phyloP scores from a whole-genome alignment of 176 grass and related monocot species.

The Neostapfia colusana region DNA sequence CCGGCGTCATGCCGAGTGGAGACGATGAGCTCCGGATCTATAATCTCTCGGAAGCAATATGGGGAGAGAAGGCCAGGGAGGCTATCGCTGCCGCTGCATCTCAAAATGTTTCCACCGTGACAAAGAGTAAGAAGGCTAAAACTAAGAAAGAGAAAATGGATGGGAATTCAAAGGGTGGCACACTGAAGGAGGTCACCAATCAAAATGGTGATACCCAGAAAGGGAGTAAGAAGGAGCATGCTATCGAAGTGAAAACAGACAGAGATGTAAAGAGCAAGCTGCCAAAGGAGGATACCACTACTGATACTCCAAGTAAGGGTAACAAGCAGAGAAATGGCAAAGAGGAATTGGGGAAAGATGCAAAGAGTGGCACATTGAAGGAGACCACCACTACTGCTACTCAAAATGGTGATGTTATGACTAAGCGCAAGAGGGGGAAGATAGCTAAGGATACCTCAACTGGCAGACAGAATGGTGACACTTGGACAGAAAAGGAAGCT shows the following conservation, averaged over 20 bases:
- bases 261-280: background rate
- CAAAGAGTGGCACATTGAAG: background rate
- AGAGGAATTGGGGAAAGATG: slow-evolving; percentile 20
- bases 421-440: slow-evolving; percentile 4
- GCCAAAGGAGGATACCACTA: background rate
- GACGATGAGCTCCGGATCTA: slow-evolving; percentile 33
- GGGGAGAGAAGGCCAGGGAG: slow-evolving; percentile 40
- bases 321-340: slow-evolving; percentile 4
- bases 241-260: background rate
- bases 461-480: slow-evolving; percentile 14
- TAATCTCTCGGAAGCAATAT: slow-evolving; percentile 27
- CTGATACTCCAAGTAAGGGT: background rate
- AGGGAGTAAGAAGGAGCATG: slow-evolving; percentile 6
- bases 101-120: background rate
- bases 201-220: slow-evolving; percentile 1
- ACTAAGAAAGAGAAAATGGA: too few species aligned
- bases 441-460: background rate
- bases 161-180: slow-evolving; percentile 11
- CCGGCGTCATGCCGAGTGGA: background rate
- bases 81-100: background rate
- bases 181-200: background rate
- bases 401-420: slow-evolving; percentile 11
- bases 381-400: background rate
- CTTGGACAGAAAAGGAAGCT: background rate
- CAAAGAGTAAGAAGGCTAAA: slow-evolving; percentile 52